A percentile compares a stretch with the other conserved stretches of the same genome.
Conservation (phyloP, 768 basidiomycete genomes). For the Lactarius sanguifluus region DNA sequence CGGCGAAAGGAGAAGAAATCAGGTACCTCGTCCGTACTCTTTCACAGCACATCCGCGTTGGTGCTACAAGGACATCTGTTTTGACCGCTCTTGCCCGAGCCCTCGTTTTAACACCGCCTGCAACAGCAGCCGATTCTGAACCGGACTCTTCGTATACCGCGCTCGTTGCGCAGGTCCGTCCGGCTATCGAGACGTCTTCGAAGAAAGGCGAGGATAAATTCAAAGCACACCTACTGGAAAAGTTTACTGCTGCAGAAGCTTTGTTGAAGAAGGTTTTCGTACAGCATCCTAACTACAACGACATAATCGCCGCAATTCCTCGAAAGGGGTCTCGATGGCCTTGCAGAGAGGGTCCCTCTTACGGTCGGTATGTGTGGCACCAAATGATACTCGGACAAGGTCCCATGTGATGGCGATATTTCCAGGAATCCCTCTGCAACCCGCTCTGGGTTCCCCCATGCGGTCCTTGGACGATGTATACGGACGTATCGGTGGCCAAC, state of each 20-base stretch:
- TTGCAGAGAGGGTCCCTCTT: constrained; percentile 61
- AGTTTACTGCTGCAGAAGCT: constrained; percentile 58
- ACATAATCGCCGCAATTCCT: constrained; percentile 63
- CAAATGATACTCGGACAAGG: constrained; percentile 6
- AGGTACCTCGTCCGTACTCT: constrained; percentile 78
- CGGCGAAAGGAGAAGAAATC: constrained; percentile 85
- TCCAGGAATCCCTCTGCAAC: constrained; percentile 77
- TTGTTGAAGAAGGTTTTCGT: constrained; percentile 72
- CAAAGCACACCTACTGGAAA: constrained; percentile 41
- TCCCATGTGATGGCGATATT: constrained; percentile 21
- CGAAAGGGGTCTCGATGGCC: constrained; percentile 56
- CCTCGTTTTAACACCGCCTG: constrained; percentile 58
- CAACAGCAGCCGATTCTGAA: constrained; percentile 31
- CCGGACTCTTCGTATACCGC: constrained; percentile 36
- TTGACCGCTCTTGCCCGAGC: constrained; percentile 79
- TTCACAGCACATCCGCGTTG: constrained; percentile 76
- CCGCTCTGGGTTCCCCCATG: constrained; percentile 83
- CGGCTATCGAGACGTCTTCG: constrained; percentile 31
- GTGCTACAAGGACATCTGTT: constrained; percentile 82
- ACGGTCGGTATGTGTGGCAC: constrained; percentile 56
- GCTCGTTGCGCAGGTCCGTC: constrained; percentile 34
- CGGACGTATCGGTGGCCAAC: constrained; percentile 56
- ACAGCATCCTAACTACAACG: constrained; percentile 72
- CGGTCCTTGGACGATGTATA: constrained; percentile 86
- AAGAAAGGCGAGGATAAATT: constrained; percentile 36